Percentiles rank a stretch among this genome's conserved stretches.
Evolutionary conservation across 495 filamentous ascomycete species (phyloP).

Genomic region (Thermochaetoides thermophila): DNA sequence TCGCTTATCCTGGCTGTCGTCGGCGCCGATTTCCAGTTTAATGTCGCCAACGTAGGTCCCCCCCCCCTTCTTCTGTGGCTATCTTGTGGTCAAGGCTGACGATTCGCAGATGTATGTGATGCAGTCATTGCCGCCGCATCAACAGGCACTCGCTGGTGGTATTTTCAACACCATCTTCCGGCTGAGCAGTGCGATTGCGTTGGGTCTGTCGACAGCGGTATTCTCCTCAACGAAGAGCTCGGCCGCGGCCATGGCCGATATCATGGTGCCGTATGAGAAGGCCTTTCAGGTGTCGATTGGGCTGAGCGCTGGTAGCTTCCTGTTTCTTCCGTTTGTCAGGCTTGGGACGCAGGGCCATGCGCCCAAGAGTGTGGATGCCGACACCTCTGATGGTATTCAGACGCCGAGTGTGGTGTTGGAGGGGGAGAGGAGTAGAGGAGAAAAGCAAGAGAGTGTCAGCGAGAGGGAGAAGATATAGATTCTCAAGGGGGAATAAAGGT

Average conservation of each 20-base stretch:
- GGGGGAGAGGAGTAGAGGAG: neutral
- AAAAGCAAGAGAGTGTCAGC: neutral
- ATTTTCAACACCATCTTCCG: slow-evolving; percentile 44
- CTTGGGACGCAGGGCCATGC: slow-evolving; percentile 29
- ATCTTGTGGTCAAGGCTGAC: neutral
- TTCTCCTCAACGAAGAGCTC: slow-evolving; percentile 23
- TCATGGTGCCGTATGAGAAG: slow-evolving; percentile 27
- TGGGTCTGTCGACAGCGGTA: slow-evolving; percentile 39
- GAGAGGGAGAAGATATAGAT: no score
- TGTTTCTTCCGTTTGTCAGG: slow-evolving; percentile 28
- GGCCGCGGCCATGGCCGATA: slow-evolving; percentile 18
- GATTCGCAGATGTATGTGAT: slow-evolving; percentile 35
- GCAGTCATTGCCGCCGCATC: slow-evolving; percentile 36
- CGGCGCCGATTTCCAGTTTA: slow-evolving; percentile 48
- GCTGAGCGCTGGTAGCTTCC: slow-evolving; percentile 28
- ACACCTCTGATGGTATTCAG: neutral
- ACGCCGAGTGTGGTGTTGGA: no score
- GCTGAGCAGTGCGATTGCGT: slow-evolving; percentile 33
- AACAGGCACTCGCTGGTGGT: slow-evolving; percentile 43
- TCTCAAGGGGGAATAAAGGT: no score
- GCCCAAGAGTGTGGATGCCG: slow-evolving; percentile 6
- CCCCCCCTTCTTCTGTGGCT: neutral
- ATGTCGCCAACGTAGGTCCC: slow-evolving; percentile 40
- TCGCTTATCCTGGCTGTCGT: slow-evolving; percentile 37
- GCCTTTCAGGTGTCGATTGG: slow-evolving; percentile 43